phyloP scores from a whole-genome alignment of 768 basidiomycete species.

The Calocera cornea region DNA sequence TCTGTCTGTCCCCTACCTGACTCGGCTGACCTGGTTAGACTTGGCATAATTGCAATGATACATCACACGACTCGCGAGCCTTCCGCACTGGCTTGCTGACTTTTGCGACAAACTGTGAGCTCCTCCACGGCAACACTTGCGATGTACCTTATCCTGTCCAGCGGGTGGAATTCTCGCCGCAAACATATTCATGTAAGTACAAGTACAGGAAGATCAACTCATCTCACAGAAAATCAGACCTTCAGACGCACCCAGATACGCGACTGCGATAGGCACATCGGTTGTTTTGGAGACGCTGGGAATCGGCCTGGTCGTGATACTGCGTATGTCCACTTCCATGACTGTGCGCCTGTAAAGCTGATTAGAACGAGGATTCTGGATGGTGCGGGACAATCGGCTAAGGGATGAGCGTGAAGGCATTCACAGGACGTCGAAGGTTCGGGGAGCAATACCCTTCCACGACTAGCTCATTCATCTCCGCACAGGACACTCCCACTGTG shows the following conservation, averaged over 20 bases:
- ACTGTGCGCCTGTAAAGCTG: background rate
- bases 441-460: too few relatives aligned
- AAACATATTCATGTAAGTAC: background rate
- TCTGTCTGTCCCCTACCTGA: too few relatives aligned
- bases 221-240: background rate
- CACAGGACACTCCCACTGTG: too few relatives aligned
- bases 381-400: background rate
- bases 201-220: background rate
- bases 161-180: background rate
- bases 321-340: background rate
- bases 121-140: background rate
- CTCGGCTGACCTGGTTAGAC: too few relatives aligned
- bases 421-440: background rate
- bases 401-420: background rate
- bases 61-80: background rate
- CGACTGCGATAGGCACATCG: background rate
- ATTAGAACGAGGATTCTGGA: background rate
- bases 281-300: background rate
- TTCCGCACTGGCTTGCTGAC: background rate
- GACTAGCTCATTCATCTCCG: too few relatives aligned
- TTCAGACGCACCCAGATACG: background rate
- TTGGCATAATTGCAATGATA: background rate
- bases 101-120: background rate
- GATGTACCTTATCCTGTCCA: background rate
- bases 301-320: background rate